Evolutionary conservation across 2,329 filamentous ascomycete species (phyloP), one percentile per base, ranked within the genome.

Genomic region (Cryphonectria naterciae): DNA sequence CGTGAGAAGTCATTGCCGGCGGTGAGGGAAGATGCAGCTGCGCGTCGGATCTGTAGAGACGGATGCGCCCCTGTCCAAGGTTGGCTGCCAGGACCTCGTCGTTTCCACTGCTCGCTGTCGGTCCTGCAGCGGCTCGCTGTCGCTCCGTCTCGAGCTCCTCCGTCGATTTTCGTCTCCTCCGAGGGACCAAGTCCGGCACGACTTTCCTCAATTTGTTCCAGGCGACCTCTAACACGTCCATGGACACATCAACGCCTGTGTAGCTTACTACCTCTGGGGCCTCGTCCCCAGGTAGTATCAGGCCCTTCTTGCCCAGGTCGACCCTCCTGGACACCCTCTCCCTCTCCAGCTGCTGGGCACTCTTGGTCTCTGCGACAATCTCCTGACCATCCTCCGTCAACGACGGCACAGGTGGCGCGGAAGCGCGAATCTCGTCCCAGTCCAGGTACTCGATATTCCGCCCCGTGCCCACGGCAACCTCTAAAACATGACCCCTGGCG

Each of bases 391-490:
- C 73, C 46, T 60, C 67, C 4, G 39, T 41, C n/a, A 56, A 22
- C 17, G 72, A 67, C 5, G 66, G 68, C 25, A 69, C 72, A 11
- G 69, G 70, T 15, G 71, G 73, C 28, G 73, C 74, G 11, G 73
- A 73, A 3, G 75, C 75, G 35, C 77, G 78, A 15, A 85, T 76
- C 19, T 79, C 79, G 25, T 81, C 81, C 88, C 88, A 91, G 75
- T 86, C 81, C 77, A 90, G 90, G 77, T 85, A 88, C 54, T 83
- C 81, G 22, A 91, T 76, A 75, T 91, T 91, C 17, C 89, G 83
- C 4, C 89, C 89, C 2, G 89, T 89, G 25, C 89, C 89, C 69
- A 91, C 84, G 25, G 88, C 88, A 17, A 91, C 83, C 78, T 91
- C 89, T 43, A 91, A 83, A 17, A 91, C 89, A 77, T 89, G 81